Conservation (phyloP, 2,329 filamentous ascomycete species). For the Fusarium sp. region DNA sequence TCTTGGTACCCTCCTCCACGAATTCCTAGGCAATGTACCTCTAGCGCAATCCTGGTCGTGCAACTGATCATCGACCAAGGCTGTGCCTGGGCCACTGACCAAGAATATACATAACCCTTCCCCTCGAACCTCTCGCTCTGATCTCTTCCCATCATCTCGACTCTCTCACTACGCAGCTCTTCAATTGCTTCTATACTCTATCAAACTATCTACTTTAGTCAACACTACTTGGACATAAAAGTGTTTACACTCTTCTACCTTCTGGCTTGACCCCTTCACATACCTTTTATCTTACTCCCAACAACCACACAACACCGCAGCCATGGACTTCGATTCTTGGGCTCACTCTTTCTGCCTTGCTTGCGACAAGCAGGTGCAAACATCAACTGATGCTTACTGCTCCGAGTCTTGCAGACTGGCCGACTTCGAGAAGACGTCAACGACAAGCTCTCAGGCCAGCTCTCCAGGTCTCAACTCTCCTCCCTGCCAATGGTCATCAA, state of each 20-base stretch:
- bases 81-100: conserved; percentile 46
- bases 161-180: conserved; percentile 32
- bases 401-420: conserved; percentile 90
- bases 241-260: conserved; percentile 22
- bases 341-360: conserved; percentile 92
- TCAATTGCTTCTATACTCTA: conserved; percentile 40
- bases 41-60: conserved; percentile 43
- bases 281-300: conserved; percentile 11
- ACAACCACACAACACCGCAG: conserved; percentile 45
- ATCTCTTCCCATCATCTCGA: conserved; percentile 39
- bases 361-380: conserved; percentile 84
- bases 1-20: conserved; percentile 49
- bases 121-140: conserved; percentile 40
- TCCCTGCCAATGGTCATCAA: conserved; percentile 64
- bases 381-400: conserved; percentile 85
- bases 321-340: conserved; percentile 75
- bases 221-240: conserved; percentile 35
- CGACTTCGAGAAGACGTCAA: conserved; percentile 81
- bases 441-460: conserved; percentile 68
- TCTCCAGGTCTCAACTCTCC: conserved; percentile 66
- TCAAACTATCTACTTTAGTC: conserved; percentile 32
- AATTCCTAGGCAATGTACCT: conserved; percentile 50
- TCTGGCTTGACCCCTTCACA: conserved; percentile 24
- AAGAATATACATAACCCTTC: conserved; percentile 50
- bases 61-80: conserved; percentile 49